A percentile compares a stretch with the other conserved stretches of the same genome.
These are phyloP conservation scores for Plectranthus barbatus DNA, from an alignment of 257 asterid species.

Conservation along the genomic window DNA sequence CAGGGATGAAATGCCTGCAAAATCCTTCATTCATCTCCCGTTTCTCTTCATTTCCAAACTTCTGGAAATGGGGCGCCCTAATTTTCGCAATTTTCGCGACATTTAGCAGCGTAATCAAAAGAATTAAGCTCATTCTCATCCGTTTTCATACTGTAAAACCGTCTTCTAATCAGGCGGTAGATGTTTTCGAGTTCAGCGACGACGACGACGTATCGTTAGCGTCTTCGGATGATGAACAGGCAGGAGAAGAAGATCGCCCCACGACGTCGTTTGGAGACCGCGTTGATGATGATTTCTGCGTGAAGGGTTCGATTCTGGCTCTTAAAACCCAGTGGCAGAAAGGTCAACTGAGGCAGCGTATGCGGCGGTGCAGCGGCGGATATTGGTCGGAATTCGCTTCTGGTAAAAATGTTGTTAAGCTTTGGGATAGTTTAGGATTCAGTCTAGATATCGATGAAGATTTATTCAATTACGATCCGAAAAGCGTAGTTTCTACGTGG, in stretches of 20 bases:
- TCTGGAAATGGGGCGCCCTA: conserved; percentile 92
- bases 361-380: conserved; percentile 22
- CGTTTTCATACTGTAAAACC: conserved; percentile 39
- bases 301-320: conserved; percentile 33
- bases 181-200: conserved; percentile 39
- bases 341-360: conserved; percentile 29
- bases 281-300: conserved; percentile 34
- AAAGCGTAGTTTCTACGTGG: conserved; percentile 60
- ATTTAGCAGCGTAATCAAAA: conserved; percentile 46
- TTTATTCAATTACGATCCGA: conserved; percentile 23
- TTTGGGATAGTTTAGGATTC: conserved; percentile 76
- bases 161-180: conserved; percentile 33
- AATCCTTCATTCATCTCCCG: conserved; percentile 47
- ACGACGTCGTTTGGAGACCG: conserved; percentile 25
- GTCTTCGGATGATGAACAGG: conserved; percentile 39
- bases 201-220: conserved; percentile 23
- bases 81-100: conserved; percentile 61
- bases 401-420: conserved; percentile 68
- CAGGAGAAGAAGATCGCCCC: conserved; percentile 21
- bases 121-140: conserved; percentile 44
- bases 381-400: conserved; percentile 41
- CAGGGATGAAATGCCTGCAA: conserved; percentile 65
- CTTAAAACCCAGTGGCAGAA: conserved; percentile 16
- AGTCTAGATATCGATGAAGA: conserved; percentile 59
- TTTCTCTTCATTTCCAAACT: conserved; percentile 31